Base-by-base conservation (phyloP, 306 rosid genomes). In the Bauhinia variegata region DNA sequence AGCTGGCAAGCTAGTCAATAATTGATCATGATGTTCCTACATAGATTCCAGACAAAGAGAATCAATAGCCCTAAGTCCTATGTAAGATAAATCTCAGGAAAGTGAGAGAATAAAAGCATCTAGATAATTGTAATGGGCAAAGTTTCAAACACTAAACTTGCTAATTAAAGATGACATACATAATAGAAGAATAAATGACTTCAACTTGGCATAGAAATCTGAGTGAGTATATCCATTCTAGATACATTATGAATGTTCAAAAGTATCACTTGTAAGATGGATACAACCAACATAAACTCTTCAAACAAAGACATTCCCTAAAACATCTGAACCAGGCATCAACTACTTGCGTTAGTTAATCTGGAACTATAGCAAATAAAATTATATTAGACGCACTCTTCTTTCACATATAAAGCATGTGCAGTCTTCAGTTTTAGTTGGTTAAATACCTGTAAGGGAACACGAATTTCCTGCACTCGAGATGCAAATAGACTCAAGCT, bases 401-500 rank as follows among this genome's bases (percentile, higher is more conserved):
- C 52, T 69, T 68, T 39, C 18, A 37, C 44, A 50, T 23, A 36
- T 12, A 63, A 50, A 52, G 59, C 47, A 73, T 43, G 49, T 48
- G 30, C 37, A 63, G 72, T 65, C 57, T 46, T 28, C 16, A 37
- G 31, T 63, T 57, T 38, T 19, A 54, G 79, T 64, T 47, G 50
- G 18, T 66, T 48, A 73, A 69, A 46, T 68, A 91, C 98, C 98
- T 89, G 96, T 42, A 92, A 80, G 70, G 98, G 95, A 78, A 92
- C 95, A 30, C 98, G 96, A 54, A 89, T 89, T 85, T 92, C 98
- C 84, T 89, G 98, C 73, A 92, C 98, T 73, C 98, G 84, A 56
- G 98, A 92, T 55, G 98, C 96, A 87, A 92, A 92, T 73, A 92
- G 75, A 84, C 96, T 89, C 79, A 92, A 85, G 87, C 96, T 92